These are phyloP conservation scores for Discostella stelligeroides DNA, from an alignment of 108 stramenopile genomes.

Conservation along the genomic window DNA sequence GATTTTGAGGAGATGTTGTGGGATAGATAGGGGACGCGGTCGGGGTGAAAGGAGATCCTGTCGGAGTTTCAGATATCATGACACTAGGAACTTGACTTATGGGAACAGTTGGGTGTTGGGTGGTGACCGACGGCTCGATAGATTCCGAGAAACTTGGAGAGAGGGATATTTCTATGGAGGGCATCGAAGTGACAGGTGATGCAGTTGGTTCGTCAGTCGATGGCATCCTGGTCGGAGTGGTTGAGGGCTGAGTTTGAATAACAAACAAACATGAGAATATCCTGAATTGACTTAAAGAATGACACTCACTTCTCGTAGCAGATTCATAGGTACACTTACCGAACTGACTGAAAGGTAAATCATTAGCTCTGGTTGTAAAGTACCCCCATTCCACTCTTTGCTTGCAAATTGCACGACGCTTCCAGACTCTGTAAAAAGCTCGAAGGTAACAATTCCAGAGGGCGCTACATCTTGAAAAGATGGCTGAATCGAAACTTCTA, in stretches of 20 bases:
- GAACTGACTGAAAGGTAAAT: not conserved
- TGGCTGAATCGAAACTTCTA: not conserved
- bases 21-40: not conserved
- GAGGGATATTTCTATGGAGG: not conserved
- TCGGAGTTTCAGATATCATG: not conserved
- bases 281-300: not conserved
- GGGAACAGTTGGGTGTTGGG: not conserved
- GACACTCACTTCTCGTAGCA: not conserved
- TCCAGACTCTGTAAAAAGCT: not conserved
- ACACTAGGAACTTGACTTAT: not conserved
- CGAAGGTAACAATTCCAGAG: not conserved
- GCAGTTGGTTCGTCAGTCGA: not conserved
- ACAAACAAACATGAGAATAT: not conserved
- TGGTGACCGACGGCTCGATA: not conserved
- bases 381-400: not conserved
- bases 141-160: not conserved
- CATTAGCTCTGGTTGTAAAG: not conserved
- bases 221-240: not conserved
- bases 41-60: not conserved
- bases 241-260: not conserved
- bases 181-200: not conserved
- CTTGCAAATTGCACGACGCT: not conserved
- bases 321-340: not conserved
- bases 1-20: not conserved
- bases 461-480: not conserved